Evolutionary conservation across 2,329 filamentous ascomycete species (phyloP).

Genomic region (Orbilia oligospora): DNA sequence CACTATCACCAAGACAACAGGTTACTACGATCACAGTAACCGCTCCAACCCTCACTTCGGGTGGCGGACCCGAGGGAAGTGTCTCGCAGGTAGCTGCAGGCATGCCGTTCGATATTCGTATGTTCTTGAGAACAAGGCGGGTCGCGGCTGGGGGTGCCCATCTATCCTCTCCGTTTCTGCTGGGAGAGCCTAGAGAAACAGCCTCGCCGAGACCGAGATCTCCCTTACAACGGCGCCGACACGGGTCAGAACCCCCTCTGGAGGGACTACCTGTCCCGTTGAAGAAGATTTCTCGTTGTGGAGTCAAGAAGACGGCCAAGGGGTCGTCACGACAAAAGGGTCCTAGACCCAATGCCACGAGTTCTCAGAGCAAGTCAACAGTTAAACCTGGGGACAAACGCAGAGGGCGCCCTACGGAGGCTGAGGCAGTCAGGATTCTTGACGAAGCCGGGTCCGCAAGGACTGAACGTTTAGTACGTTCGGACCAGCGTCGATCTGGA

Average conservation of each 20-base stretch:
- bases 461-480: neutral
- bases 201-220: conserved; percentile 31
- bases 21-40: conserved; percentile 14
- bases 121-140: conserved; percentile 10
- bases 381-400: neutral
- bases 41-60: conserved; percentile 26
- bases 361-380: conserved; percentile 28
- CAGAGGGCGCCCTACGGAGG: conserved; percentile 2
- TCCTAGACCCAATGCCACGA: conserved; percentile 19
- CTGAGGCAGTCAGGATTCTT: neutral
- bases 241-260: conserved; percentile 5
- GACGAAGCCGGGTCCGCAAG: conserved; percentile 4
- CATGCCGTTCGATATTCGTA: conserved; percentile 19
- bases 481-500: conserved; percentile 8
- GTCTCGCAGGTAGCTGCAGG: conserved; percentile 16
- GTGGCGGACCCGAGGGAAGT: conserved; percentile 7
- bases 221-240: neutral
- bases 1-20: neutral
- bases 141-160: conserved; percentile 29
- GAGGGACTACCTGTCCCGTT: conserved; percentile 7
- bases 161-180: conserved; percentile 26
- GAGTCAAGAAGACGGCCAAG: conserved; percentile 20
- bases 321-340: conserved; percentile 19
- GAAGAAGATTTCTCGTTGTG: conserved; percentile 4
- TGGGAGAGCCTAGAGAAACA: conserved; percentile 13